Evolutionary conservation across 257 asterid species (phyloP), one percentile per base, ranked within the genome.

Genomic region (Catharanthus roseus): DNA sequence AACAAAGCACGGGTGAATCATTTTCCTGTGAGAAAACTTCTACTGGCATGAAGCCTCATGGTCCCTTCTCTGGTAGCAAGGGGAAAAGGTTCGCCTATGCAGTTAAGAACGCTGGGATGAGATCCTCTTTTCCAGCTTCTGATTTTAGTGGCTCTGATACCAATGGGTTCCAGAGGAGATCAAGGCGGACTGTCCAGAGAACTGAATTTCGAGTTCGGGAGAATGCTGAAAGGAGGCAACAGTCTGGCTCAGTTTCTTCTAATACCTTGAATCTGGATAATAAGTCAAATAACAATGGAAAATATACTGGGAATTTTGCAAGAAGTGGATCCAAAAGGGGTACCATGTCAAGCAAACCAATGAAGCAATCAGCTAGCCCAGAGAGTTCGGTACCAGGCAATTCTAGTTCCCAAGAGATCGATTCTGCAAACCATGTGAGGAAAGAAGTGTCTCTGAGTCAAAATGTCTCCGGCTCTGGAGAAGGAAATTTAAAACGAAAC

Each of bases 311-410:
- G 53, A 77, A 66, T 74, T 80, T 84, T 71, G 65, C 87, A 73
- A 84, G 93, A 83, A 87, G 90, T 76, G 96, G 95, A 61, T 89
- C 90, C 41, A 91, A 91, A 86, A 87, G 97, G 81, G 85, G 85
- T 71, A 82, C 85, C 72, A 24, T 83, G 65, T 78, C 92, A 51
- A 85, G 80, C 63, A 86, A 86, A 82, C 72, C 78, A 54, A 65
- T 66, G 76, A 95, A 85, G 78, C 86, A 72, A 54, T 81, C 75
- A 63, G 77, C 57, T 70, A 87, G 83, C 75, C 33, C 79, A 10
- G 96, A 81, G 78, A 63, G 82, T 69, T 64, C 72, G 33, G 72
- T 68, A 70, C 75, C 88, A 54, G 89, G 76, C 65, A 77, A 70
- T 77, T 56, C 49, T 75, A 61, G 36, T 61, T 81, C 87, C 45